These are phyloP conservation scores for Cenchrus fungigraminus DNA, from an alignment of 176 grass and related monocot genomes.

Conservation along the genomic window DNA sequence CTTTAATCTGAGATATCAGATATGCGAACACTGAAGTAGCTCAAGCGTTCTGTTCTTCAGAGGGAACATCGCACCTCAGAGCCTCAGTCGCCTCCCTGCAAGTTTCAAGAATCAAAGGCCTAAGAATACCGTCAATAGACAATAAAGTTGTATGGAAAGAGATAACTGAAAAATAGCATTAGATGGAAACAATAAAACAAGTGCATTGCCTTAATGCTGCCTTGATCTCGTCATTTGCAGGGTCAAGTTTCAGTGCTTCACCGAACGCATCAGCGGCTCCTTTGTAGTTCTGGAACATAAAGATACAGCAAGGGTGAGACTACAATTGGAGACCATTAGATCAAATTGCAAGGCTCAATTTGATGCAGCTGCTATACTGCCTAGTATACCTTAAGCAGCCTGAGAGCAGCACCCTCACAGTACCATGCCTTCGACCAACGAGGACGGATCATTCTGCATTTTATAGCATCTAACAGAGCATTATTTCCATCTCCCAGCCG, in stretches of 20 bases:
- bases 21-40: neutral
- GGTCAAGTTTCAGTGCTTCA: neutral
- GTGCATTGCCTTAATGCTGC: neutral
- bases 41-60: neutral
- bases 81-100: conserved; percentile 5
- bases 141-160: neutral
- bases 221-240: conserved; percentile 8
- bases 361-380: neutral
- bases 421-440: conserved; percentile 16
- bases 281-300: neutral
- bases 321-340: neutral
- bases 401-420: neutral
- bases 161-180: neutral
- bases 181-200: neutral
- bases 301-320: neutral
- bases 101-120: neutral
- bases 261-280: neutral
- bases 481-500: neutral
- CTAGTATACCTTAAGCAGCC: neutral
- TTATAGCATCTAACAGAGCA: conserved; percentile 15
- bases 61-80: neutral
- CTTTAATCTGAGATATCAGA: neutral
- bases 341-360: neutral
- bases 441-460: conserved; percentile 16
- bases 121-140: neutral